Base-by-base conservation (phyloP, 1,284 basidiomycete species). In the Trametes sp. region DNA sequence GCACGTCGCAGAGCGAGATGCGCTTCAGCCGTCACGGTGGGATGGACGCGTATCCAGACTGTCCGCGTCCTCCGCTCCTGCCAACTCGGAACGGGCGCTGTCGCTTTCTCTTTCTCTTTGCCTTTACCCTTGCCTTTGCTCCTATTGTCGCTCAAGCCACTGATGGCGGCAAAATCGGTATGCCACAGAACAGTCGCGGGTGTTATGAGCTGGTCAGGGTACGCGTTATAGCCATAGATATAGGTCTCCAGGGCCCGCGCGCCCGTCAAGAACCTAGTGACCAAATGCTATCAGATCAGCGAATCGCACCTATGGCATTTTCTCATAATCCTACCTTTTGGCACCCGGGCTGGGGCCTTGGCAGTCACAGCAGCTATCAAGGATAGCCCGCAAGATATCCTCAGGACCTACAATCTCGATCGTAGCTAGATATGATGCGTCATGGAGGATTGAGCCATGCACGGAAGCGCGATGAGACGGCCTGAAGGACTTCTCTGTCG, bases 401-500 rank as follows among this genome's bases (percentile, higher is more conserved):
- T 90, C 81, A 1, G 82, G 79, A 1, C 93, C 93, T 57, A 81
- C 82, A 4, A 98, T 72, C 72, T 96, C 89, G 19, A 96, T 82
- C 5, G 89, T 81, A 0, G 87, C 86, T 67, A 84, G 85, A 75
- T 97, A 98, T 7, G 94, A 96, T 0, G 90, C 89, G 72, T 98
- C 96, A 62, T 95, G 93, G 0, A 96, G 75, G 57, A 96, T 94
- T 1, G 89, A 89, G 1, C 89, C 92, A 68, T 94, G 92, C 13
- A 90, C 76, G 0, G 94, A 87, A 1, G 96, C 94, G 24, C 96
- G 87, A 74, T 96, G 90, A 2, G 95, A 95, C 0, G 96, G 88
- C 26, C 96, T 84, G 73, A 92, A 96, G 0, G 92, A 85, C 72
- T 98, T 98, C 71, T 96, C 92, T 0, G 95, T 96, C 0, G 96